Evolutionary conservation across 2,329 filamentous ascomycete species (phyloP), one percentile per base, ranked within the genome.

Genomic region (Didymellaceae sp.): DNA sequence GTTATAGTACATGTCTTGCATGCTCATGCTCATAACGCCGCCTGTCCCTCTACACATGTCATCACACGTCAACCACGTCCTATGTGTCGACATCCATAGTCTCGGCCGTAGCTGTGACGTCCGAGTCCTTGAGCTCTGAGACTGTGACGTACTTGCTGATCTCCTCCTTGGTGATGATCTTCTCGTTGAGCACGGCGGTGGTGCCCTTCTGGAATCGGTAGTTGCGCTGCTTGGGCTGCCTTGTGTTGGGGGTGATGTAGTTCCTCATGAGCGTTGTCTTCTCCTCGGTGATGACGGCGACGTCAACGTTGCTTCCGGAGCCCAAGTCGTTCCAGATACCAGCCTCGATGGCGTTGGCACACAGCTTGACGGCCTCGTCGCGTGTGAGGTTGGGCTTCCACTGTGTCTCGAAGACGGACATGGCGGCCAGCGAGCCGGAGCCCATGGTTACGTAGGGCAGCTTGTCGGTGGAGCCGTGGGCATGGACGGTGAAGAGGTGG

Each of bases 371-470:
- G n/a, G 92, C 92, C 40, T 89, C 89, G 28, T 95, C 89, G 63
- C 85, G 82, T 58, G 83, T 88, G 72, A 97, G 75, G 54, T 86
- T 78, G 6, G 85, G 79, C 82, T 92, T 90, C 95, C 95, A 99
- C 77, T 88, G 87, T 40, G 92, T 95, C 82, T 99, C 94, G 71
- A 99, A 99, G 42, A 99, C 89, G 24, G 90, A 90, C 94, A 99
- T 99, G 72, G 94, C 94, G 21, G 94, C 94, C 62, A 99, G 81
- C 38, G 91, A 96, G 59, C 94, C 94, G 18, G 90, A 96, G 45
- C 94, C 94, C 94, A 99, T 99, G 60, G 95, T 99, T 62, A 99
- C 95, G 75, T 99, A 99, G 41, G 94, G 94, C 39, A 99, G 87
- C 82, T 97, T 99, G 80, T 99, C 94, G 55, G 94, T 99, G 68